Base-by-base conservation (phyloP, 768 basidiomycete genomes). In the Macrolepiota dolichaula region DNA sequence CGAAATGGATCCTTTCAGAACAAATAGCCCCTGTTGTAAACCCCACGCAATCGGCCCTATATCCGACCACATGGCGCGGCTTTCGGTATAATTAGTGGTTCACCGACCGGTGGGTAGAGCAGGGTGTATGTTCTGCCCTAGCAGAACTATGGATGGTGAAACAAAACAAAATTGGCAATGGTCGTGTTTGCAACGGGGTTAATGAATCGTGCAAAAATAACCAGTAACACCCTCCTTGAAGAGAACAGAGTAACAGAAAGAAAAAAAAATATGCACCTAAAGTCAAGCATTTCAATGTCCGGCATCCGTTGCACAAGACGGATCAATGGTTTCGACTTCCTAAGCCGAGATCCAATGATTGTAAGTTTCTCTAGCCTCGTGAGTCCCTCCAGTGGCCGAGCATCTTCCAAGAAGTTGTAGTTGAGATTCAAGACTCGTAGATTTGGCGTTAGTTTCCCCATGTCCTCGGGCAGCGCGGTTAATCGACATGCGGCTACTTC, bases 371-470 rank as follows among this genome's bases (percentile, higher is more conserved):
- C 83, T 73, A 98, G 75, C 69, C 92, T 78, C 62, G 74, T 78
- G 63, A 98, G 79, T 12, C 91, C 93, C 55, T 82, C 81, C 60
- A 99, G 77, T 53, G 78, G 74, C 64, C 81, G 73, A 56, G 85
- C 74, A 68, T 91, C 87, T 67, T 94, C 86, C 72, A 98, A 71
- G 73, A 96, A 98, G 73, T 98, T 98, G 80, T 97, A 96, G 80
- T 98, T 96, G 65, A 98, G 84, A 79, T 98, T 98, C 74, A 98
- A 77, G 62, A 88, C 88, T 57, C 94, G 87, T 68, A 98, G 75
- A 73, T 96, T 97, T 35, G 97, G 96, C 51, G 87, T 77, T 58
- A 91, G 74, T 50, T 69, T 70, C 56, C 82, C 81, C 66, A 97
- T 77, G 44, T 84, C 81, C 65, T 72, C 68, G n/a, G 96, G 96